Percentiles rank a stretch among this genome's conserved stretches.
Evolutionary conservation across 441 rosid species (phyloP).

Genomic region (Omphalea diandra): DNA sequence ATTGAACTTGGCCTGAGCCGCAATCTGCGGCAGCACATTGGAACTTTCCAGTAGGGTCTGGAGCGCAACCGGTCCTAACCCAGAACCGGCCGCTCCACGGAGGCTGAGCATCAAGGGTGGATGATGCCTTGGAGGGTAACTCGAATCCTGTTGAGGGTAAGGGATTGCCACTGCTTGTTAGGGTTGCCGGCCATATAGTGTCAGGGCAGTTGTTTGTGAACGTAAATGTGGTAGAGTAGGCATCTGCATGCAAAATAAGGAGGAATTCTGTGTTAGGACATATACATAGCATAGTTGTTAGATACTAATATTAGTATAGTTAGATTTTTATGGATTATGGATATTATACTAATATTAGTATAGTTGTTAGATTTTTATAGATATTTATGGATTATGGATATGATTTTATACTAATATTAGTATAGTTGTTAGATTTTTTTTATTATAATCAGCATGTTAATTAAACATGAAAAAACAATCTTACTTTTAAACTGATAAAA

Average conservation of each 20-base stretch:
- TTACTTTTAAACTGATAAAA: no score
- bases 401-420: no score
- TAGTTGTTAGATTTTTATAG: no score
- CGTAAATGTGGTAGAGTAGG: constrained; percentile 45
- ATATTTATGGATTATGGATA: no score
- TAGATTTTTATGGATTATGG: no score
- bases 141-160: constrained; percentile 28
- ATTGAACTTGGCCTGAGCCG: constrained; percentile 28
- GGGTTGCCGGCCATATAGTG: constrained; percentile 80
- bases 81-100: constrained; percentile 38
- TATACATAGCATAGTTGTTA: no score
- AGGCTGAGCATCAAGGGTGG: constrained; percentile 6
- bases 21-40: constrained; percentile 37
- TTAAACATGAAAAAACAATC: no score
- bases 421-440: no score
- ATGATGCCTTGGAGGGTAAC: constrained; percentile 12
- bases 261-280: no score
- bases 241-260: constrained; percentile 24
- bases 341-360: no score
- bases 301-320: no score
- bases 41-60: constrained; percentile 24
- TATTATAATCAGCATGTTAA: no score
- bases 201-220: constrained; percentile 65
- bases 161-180: constrained; percentile 52
- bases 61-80: constrained; percentile 35